These are phyloP conservation scores for Phytophthora quininea DNA, from an alignment of 352 stramenopile genomes.

Conservation along the genomic window DNA sequence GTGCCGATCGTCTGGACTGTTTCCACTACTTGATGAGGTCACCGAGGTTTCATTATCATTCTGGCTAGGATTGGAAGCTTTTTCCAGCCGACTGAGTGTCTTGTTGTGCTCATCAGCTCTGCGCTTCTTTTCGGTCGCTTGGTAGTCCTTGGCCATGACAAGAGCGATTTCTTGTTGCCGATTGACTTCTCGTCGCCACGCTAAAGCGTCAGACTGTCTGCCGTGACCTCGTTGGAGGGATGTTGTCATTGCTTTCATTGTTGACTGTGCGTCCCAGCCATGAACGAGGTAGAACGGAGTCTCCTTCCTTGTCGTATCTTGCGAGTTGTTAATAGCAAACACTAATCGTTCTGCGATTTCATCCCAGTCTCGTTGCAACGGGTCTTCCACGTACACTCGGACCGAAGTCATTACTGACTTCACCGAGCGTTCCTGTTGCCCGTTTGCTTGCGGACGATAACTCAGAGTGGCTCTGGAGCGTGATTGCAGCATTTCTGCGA, in stretches of 20 bases:
- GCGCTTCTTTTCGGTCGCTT: background rate
- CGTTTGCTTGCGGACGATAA: slow-evolving; percentile 2
- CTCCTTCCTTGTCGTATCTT: background rate
- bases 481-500: slow-evolving; percentile 8
- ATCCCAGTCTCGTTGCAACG: background rate
- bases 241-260: background rate
- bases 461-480: background rate
- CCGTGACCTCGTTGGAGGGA: background rate
- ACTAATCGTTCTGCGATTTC: background rate
- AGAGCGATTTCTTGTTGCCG: background rate
- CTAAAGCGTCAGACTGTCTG: background rate
- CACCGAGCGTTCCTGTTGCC: background rate
- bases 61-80: background rate
- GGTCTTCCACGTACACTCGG: background rate
- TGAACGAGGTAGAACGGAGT: background rate
- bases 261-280: background rate
- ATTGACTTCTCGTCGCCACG: background rate
- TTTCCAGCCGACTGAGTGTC: background rate
- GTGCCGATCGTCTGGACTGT: background rate
- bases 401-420: background rate
- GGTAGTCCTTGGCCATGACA: background rate
- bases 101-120: slow-evolving; percentile 2
- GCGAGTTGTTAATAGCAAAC: background rate
- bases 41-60: background rate
- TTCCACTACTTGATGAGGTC: background rate